These are phyloP conservation scores for Fraxinus latifolia DNA, from an alignment of 305 asterid genomes.

Conservation along the genomic window DNA sequence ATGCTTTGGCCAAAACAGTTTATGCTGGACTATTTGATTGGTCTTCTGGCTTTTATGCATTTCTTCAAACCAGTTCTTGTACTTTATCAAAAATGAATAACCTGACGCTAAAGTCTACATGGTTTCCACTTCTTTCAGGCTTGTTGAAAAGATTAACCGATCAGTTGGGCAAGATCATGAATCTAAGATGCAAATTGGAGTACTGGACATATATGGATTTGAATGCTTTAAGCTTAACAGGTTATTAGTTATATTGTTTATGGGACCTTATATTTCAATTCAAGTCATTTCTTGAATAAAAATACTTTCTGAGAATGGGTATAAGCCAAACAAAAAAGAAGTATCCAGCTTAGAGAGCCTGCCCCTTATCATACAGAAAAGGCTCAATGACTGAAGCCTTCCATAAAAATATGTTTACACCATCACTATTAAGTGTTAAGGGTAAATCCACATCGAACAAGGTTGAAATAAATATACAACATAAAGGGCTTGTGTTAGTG, in stretches of 20 bases:
- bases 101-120: conserved; percentile 13
- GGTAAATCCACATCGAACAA: background rate
- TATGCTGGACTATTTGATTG: conserved; percentile 94
- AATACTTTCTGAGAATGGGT: conserved; percentile 16
- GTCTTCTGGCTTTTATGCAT: conserved; percentile 41
- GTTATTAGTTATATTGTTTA: conserved; percentile 32
- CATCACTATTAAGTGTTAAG: background rate
- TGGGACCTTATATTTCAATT: conserved; percentile 3
- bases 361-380: background rate
- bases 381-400: conserved; percentile 8
- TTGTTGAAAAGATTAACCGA: conserved; percentile 88
- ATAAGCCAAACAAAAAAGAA: background rate
- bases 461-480: background rate
- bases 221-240: conserved; percentile 93
- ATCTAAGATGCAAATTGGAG: conserved; percentile 86
- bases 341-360: background rate
- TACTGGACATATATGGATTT: conserved; percentile 95
- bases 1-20: conserved; percentile 92
- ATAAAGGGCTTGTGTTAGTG: background rate
- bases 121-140: conserved; percentile 58
- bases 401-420: background rate
- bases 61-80: conserved; percentile 7
- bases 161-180: conserved; percentile 96
- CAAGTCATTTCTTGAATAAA: background rate
- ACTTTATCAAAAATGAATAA: conserved; percentile 21